Conservation (phyloP, 2,329 filamentous ascomycete genomes). For the Tolypocladium tropicale region DNA sequence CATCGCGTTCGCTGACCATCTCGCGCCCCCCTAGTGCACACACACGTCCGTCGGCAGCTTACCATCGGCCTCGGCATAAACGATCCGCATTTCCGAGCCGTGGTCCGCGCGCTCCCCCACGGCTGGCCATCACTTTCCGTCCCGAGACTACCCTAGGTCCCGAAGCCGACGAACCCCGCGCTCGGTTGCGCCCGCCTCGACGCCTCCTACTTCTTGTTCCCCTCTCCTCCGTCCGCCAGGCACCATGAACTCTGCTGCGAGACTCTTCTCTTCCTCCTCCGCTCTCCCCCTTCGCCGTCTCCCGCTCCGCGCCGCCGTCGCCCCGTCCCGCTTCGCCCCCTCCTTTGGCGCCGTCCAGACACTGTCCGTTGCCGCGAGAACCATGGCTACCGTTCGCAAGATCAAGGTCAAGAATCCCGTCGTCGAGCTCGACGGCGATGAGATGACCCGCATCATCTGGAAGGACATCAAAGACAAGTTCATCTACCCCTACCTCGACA, state of each 20-base stretch:
- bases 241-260: constrained; percentile 18
- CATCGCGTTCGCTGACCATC: background rate
- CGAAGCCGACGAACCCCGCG: constrained; percentile 2
- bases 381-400: constrained; percentile 58
- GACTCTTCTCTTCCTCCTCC: constrained; percentile 19
- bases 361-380: constrained; percentile 56
- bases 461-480: constrained; percentile 98
- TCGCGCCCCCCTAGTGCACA: background rate
- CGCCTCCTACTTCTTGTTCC: background rate
- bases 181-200: background rate
- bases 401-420: constrained; percentile 99
- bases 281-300: constrained; percentile 17
- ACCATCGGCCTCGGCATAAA: background rate
- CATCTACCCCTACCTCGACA: constrained; percentile 89
- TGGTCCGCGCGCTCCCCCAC: background rate
- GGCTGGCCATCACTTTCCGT: background rate
- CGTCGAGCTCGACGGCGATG: constrained; percentile 88
- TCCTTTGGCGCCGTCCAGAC: constrained; percentile 33
- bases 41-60: background rate
- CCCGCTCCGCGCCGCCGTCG: constrained; percentile 14
- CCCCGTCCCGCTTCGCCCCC: constrained; percentile 29
- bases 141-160: background rate
- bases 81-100: background rate
- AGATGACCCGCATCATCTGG: constrained; percentile 99
- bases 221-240: background rate